Percentiles rank a stretch among this genome's conserved stretches.
These are phyloP conservation scores for Meyerozyma athensensis DNA, from an alignment of 1,139 yeast species.

Conservation along the genomic window DNA sequence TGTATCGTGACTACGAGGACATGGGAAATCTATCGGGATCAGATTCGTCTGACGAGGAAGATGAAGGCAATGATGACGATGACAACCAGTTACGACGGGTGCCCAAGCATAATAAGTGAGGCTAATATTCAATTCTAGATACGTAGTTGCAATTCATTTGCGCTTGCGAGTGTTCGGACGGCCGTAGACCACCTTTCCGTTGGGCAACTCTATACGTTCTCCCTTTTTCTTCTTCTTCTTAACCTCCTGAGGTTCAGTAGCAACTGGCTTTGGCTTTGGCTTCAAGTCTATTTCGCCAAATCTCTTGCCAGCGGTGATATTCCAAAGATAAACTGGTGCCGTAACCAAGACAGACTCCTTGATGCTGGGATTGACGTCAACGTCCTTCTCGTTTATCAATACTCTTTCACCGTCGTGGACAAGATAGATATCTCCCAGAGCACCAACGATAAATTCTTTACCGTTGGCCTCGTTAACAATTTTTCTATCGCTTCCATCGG, in stretches of 20 bases:
- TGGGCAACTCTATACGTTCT: slow-evolving; percentile 48
- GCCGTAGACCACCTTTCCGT: slow-evolving; percentile 55
- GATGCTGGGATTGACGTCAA: slow-evolving; percentile 38
- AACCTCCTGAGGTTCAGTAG: slow-evolving; percentile 17
- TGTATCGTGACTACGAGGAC: slow-evolving; percentile 23
- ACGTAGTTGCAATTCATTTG: slow-evolving; percentile 5
- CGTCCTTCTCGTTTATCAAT: slow-evolving; percentile 34
- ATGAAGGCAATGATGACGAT: slow-evolving; percentile 15
- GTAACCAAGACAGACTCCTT: slow-evolving; percentile 52
- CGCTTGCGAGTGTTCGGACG: slow-evolving; percentile 23
- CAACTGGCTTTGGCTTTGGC: slow-evolving; percentile 5
- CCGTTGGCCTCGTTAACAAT: slow-evolving; percentile 38
- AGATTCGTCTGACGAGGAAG: slow-evolving; percentile 25
- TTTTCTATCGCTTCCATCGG: slow-evolving; percentile 42
- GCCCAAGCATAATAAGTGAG: slow-evolving; percentile 33
- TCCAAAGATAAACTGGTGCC: slow-evolving; percentile 44
- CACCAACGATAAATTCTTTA: slow-evolving; percentile 57
- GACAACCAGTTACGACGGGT: slow-evolving; percentile 30
- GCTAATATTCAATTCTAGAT: slow-evolving; percentile 2
- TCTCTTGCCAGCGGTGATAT: slow-evolving; percentile 37
- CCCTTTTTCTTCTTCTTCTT: slow-evolving; percentile 37
- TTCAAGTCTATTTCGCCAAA: slow-evolving; percentile 18
- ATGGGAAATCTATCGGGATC: slow-evolving; percentile 37
- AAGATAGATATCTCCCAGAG: slow-evolving; percentile 65
- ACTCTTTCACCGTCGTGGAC: slow-evolving; percentile 48